Evolutionary conservation across 495 filamentous ascomycete genomes (phyloP).

Genomic region (Penicillium waksmanii): DNA sequence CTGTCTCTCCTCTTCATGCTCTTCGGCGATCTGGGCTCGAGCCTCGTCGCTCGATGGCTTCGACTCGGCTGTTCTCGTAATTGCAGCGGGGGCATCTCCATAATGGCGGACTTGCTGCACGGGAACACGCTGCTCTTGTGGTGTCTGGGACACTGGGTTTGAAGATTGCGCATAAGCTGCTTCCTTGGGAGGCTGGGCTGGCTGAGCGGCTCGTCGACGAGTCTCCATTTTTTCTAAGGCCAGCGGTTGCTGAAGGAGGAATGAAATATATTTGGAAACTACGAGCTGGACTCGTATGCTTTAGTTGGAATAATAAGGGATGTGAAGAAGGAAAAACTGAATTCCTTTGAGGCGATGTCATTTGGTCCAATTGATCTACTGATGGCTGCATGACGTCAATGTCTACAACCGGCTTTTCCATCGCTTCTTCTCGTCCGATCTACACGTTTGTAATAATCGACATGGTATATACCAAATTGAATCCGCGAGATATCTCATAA

Average conservation of each 20-base stretch:
- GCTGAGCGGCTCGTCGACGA: conserved; percentile 19
- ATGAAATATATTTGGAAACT: background rate
- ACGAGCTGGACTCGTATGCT: background rate
- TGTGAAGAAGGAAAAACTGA: background rate
- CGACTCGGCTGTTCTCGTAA: conserved; percentile 43
- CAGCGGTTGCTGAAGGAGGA: background rate
- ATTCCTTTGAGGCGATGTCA: background rate
- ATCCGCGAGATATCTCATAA: no score
- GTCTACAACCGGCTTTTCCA: conserved; percentile 8
- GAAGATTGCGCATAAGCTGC: conserved; percentile 51
- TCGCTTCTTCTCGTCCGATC: background rate
- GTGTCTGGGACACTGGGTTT: conserved; percentile 54
- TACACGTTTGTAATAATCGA: background rate
- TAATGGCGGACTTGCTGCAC: conserved; percentile 31
- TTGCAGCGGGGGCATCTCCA: conserved; percentile 38
- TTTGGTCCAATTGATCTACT: background rate
- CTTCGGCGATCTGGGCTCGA: conserved; percentile 20
- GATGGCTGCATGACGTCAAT: conserved; percentile 29
- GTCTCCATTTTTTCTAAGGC: conserved; percentile 21
- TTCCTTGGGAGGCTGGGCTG: conserved; percentile 55
- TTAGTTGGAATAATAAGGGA: background rate
- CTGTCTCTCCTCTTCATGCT: conserved; percentile 22
- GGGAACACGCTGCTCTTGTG: conserved; percentile 49
- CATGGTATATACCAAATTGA: no score
- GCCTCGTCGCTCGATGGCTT: conserved; percentile 42